These are phyloP conservation scores for Candida sojae DNA, from an alignment of 1,139 yeast species.

Conservation along the genomic window DNA sequence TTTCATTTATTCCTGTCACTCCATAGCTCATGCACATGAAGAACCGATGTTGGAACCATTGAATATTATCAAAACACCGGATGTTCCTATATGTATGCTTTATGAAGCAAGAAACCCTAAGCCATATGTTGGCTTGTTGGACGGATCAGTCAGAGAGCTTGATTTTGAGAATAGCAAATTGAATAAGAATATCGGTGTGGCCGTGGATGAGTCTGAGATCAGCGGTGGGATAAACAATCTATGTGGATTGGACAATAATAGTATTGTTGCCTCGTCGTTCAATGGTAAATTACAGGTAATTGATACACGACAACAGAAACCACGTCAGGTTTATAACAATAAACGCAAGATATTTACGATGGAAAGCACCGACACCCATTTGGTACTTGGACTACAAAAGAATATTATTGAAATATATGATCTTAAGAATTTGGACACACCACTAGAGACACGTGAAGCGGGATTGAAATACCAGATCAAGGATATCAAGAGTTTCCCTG, in stretches of 20 bases:
- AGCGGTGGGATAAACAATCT: slow-evolving; percentile 33
- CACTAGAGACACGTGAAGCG: slow-evolving; percentile 59
- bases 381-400: slow-evolving; percentile 60
- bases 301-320: slow-evolving; percentile 26
- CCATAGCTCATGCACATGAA: slow-evolving; percentile 11
- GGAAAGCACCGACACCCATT: slow-evolving; percentile 51
- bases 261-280: slow-evolving; percentile 51
- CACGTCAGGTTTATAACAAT: slow-evolving; percentile 10
- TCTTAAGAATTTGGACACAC: slow-evolving; percentile 43
- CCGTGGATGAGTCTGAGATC: slow-evolving; percentile 15
- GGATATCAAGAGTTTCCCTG: slow-evolving; percentile 59
- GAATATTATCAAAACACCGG: slow-evolving; percentile 9
- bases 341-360: slow-evolving; percentile 60
- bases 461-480: slow-evolving; percentile 76
- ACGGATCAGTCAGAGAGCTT: slow-evolving; percentile 41
- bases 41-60: slow-evolving; percentile 12
- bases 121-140: slow-evolving; percentile 38
- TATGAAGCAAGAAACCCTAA: slow-evolving; percentile 16
- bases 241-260: slow-evolving; percentile 25
- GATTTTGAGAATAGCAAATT: slow-evolving; percentile 45
- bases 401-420: slow-evolving; percentile 63
- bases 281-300: slow-evolving; percentile 47
- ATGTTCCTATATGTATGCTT: slow-evolving; percentile 15
- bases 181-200: slow-evolving; percentile 14
- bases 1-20: slow-evolving; percentile 33